Conservation (phyloP, 2,329 filamentous ascomycete species). For the Cercospora canescens region DNA sequence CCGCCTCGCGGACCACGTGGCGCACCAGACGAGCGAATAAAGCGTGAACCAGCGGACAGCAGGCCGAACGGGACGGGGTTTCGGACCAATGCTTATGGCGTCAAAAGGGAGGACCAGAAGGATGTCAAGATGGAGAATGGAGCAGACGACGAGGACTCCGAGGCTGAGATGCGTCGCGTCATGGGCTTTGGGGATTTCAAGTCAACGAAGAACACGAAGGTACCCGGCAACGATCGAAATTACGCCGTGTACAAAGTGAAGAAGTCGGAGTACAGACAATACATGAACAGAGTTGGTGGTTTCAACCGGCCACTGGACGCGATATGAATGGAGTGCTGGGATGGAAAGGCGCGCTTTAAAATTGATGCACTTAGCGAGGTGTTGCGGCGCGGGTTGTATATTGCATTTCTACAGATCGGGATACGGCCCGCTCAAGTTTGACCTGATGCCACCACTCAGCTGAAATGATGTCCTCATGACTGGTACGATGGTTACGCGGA, state of each 20-base stretch:
- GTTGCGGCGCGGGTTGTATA: slow-evolving; percentile 8
- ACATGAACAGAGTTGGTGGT: slow-evolving; percentile 84
- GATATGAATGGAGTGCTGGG: slow-evolving; percentile 7
- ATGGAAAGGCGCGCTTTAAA: slow-evolving; percentile 26
- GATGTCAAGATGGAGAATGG: slow-evolving; percentile 27
- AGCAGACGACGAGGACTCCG: slow-evolving; percentile 56
- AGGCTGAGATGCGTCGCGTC: slow-evolving; percentile 74
- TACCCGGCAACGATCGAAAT: slow-evolving; percentile 77
- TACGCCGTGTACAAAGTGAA: slow-evolving; percentile 87
- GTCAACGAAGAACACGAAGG: slow-evolving; percentile 84
- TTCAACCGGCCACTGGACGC: slow-evolving; percentile 67
- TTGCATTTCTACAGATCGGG: background rate
- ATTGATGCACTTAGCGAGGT: slow-evolving; percentile 22
- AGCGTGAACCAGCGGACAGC: slow-evolving; percentile 14
- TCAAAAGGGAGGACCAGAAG: slow-evolving; percentile 13
- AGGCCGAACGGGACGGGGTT: background rate
- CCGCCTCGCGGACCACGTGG: slow-evolving; percentile 9
- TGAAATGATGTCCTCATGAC: too few relatives aligned
- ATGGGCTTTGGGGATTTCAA: slow-evolving; percentile 91
- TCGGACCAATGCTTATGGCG: slow-evolving; percentile 3
- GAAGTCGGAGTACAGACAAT: slow-evolving; percentile 93
- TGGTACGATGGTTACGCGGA: background rate
- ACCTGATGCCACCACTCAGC: background rate
- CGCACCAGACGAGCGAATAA: slow-evolving; percentile 15
- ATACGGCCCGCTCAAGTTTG: slow-evolving; percentile 1